A percentile compares a stretch with the other conserved stretches of the same genome.
Evolutionary conservation across 2,329 filamentous ascomycete species (phyloP).

Genomic region (Tolypocladium album): DNA sequence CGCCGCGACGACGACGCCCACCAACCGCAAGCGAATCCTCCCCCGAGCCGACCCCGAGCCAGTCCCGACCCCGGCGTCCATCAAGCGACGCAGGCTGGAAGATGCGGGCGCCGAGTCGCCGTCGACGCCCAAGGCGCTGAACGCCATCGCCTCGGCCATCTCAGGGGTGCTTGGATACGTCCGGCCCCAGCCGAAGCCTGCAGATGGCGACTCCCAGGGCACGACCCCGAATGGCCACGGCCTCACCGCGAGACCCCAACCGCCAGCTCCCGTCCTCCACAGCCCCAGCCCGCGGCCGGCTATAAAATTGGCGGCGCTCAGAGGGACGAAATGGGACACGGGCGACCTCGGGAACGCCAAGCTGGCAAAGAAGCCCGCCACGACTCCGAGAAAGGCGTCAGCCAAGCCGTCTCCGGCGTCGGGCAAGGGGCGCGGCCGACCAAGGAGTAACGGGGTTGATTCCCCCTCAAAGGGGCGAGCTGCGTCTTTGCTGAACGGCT

Average conservation of each 20-base stretch:
- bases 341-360: slow-evolving; percentile 9
- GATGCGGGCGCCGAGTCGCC: slow-evolving; percentile 12
- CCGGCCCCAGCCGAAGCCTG: slow-evolving; percentile 6
- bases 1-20: slow-evolving; percentile 6
- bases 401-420: background rate
- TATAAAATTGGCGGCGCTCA: slow-evolving; percentile 24
- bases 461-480: background rate
- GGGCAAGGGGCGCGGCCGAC: background rate
- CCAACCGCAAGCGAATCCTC: slow-evolving; percentile 12
- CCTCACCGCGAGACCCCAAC: background rate
- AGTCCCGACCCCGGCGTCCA: slow-evolving; percentile 13
- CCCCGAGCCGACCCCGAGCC: slow-evolving; percentile 10
- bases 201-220: background rate
- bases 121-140: slow-evolving; percentile 18
- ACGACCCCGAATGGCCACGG: slow-evolving; percentile 1
- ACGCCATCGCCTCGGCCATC: slow-evolving; percentile 20
- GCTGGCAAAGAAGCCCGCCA: slow-evolving; percentile 6
- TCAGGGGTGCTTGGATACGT: slow-evolving; percentile 15
- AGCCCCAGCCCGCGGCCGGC: slow-evolving; percentile 13
- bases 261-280: slow-evolving; percentile 3
- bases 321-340: slow-evolving; percentile 27
- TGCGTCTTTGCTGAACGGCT: background rate
- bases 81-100: slow-evolving; percentile 22
- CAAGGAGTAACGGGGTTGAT: background rate
- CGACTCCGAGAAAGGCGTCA: slow-evolving; percentile 7